Evolutionary conservation across 495 filamentous ascomycete species (phyloP).

Genomic region (Aspergillus mulundensis): DNA sequence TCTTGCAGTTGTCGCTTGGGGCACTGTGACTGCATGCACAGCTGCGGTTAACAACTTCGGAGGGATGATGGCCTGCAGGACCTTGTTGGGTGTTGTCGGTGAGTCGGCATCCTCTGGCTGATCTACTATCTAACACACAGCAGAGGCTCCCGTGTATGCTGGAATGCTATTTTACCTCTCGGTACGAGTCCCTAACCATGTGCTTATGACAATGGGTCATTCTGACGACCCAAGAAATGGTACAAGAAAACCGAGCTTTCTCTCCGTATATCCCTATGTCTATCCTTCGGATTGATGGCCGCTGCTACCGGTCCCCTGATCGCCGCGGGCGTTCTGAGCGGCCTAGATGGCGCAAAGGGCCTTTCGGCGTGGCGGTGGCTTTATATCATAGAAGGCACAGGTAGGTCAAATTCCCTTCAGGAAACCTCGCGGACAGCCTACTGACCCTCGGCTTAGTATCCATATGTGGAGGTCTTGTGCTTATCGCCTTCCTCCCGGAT

Average conservation of each 20-base stretch:
- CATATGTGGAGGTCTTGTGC: slow-evolving; percentile 23
- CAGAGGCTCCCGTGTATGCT: slow-evolving; percentile 39
- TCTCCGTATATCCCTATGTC: slow-evolving; percentile 2
- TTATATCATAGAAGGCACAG: slow-evolving; percentile 38
- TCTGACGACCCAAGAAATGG: slow-evolving; percentile 14
- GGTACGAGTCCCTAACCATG: too few species aligned
- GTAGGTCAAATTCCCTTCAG: not conserved
- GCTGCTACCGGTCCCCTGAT: slow-evolving; percentile 7
- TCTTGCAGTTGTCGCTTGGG: slow-evolving; percentile 44
- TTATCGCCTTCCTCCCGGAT: slow-evolving; percentile 32
- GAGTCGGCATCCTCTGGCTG: not conserved
- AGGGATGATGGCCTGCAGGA: slow-evolving; percentile 44
- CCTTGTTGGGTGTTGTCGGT: slow-evolving; percentile 34
- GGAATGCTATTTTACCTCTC: slow-evolving; percentile 29
- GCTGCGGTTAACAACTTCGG: slow-evolving; percentile 37
- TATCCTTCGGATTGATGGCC: not conserved
- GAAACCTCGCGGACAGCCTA: not conserved
- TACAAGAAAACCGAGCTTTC: slow-evolving; percentile 8
- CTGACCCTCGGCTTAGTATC: not conserved
- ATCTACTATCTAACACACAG: not conserved
- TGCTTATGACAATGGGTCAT: too few species aligned
- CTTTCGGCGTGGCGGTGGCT: slow-evolving; percentile 40
- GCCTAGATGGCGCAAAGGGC: slow-evolving; percentile 31
- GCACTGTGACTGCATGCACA: slow-evolving; percentile 37
- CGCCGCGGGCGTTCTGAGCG: slow-evolving; percentile 48